Percentiles rank a stretch among this genome's conserved stretches.
Conservation (phyloP, 306 rosid genomes). For the Casuarina glauca region DNA sequence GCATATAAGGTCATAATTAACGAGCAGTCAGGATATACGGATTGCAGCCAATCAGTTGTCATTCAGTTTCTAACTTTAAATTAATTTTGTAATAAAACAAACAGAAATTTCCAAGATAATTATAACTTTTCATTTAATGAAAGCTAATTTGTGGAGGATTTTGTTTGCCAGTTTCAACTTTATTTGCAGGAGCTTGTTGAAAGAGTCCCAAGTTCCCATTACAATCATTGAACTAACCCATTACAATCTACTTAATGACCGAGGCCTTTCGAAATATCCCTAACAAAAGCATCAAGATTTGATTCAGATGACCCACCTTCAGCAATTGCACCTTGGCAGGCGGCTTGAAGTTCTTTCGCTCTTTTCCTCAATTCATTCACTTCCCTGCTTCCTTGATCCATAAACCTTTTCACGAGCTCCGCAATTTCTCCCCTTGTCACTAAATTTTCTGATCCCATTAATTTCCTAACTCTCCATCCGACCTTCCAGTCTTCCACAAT, state of each 20-base stretch:
- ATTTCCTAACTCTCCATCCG: conserved; percentile 40
- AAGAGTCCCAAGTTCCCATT: no score
- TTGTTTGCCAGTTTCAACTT: no score
- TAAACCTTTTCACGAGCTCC: conserved; percentile 22
- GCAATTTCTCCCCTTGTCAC: conserved; percentile 37
- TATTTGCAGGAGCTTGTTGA: no score
- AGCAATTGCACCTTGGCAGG: conserved; percentile 28
- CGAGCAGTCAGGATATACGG: no score
- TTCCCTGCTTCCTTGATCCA: conserved; percentile 26
- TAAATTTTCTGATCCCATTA: neutral
- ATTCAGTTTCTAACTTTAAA: no score
- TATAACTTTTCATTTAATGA: no score
- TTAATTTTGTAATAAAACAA: no score
- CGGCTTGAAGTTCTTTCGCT: conserved; percentile 18
- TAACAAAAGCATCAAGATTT: conserved; percentile 33
- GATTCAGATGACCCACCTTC: conserved; percentile 39
- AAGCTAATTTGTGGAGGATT: no score
- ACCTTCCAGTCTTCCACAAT: conserved; percentile 49
- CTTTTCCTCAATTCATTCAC: conserved; percentile 25
- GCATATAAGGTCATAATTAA: no score
- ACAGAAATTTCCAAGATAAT: no score
- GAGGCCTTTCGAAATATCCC: conserved; percentile 1
- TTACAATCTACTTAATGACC: neutral
- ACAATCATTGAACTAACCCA: neutral
- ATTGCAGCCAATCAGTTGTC: no score